Base-by-base conservation (phyloP, 2,329 filamentous ascomycete species). In the Macroventuria anomochaeta region DNA sequence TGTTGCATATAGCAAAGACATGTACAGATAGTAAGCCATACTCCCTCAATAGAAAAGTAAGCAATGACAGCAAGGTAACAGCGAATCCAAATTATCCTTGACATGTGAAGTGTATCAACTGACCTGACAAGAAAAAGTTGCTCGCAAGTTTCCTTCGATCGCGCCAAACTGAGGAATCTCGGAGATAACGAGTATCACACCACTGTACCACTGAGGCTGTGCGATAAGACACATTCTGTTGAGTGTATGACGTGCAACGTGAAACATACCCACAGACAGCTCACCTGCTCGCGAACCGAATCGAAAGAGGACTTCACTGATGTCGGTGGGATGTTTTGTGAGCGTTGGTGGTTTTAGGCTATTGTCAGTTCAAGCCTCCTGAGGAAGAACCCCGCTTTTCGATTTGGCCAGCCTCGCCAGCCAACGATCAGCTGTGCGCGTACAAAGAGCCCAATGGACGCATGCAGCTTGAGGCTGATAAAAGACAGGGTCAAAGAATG, bases 141-240 rank as follows among this genome's bases (percentile, higher is more conserved):
- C n/a, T 20, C 1, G 2, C 5, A 29, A 3, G 10, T 32, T 23
- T 12, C 15, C 11, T 31, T 23, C 2, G 13, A 7, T 31, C 25
- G 20, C 23, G 15, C 17, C 36, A n/a, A 21, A 34, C 43, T 42
- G 48, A 43, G 29, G 33, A 48, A 42, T 25, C 34, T 55, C 52
- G 55, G 55, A 52, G 40, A 51, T 53, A 33, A 44, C 36, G 46
- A 49, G 36, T 21, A 57, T 59, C 57, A 61, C 56, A 53, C 56
- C 56, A 58, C 56, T 46, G 34, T 37, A 44, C 44, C 44, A 49
- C 47, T n/a, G 48, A 40, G 37, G 28, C 40, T 39, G 20, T 13
- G 37, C 26, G 36, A 46, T 32, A 37, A 40, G 34, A 46, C 36
- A 20, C 17, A n/a, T 42, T 43, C 18, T 46, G 41, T 51, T 51